Conservation (phyloP, 1,284 basidiomycete genomes). For the Rhizoctonia solani region DNA sequence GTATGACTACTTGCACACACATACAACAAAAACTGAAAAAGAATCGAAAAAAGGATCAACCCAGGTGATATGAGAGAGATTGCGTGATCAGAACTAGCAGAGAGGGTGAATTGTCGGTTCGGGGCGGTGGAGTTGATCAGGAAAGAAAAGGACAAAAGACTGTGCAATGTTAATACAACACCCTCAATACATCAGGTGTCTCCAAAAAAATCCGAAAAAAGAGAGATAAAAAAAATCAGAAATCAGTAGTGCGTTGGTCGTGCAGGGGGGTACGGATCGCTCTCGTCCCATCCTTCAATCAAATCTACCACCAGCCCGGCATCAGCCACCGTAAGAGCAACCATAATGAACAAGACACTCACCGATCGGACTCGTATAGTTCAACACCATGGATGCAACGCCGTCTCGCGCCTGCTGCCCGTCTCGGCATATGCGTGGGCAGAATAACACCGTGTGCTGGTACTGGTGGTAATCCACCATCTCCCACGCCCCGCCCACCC, state of each 20-base stretch:
- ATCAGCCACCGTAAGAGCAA: too few relatives aligned
- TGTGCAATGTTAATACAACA: constrained; percentile 18
- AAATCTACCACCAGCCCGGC: background rate
- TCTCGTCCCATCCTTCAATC: constrained; percentile 32
- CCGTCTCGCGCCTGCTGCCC: background rate
- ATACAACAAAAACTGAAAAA: background rate
- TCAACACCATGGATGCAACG: constrained; percentile 30
- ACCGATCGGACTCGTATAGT: constrained; percentile 30
- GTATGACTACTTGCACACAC: background rate
- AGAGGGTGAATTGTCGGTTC: too few relatives aligned
- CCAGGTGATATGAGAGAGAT: too few relatives aligned
- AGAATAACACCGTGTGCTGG: constrained; percentile 31
- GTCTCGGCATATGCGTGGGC: constrained; percentile 3
- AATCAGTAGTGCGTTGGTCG: constrained; percentile 2
- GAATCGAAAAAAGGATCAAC: too few relatives aligned
- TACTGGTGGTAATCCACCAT: constrained; percentile 29
- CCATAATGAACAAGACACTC: background rate
- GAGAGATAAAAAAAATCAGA: background rate
- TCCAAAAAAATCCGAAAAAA: background rate
- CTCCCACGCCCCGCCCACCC: constrained; percentile 18
- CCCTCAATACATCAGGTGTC: background rate
- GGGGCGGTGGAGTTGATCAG: too few relatives aligned
- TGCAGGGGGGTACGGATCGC: background rate
- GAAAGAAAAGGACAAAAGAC: background rate
- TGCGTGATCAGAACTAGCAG: too few relatives aligned